Percentiles rank a stretch among this genome's conserved stretches.
These are phyloP conservation scores for Paramecium sexaurelia DNA, from an alignment of 73 alveolate genomes.

Conservation along the genomic window DNA sequence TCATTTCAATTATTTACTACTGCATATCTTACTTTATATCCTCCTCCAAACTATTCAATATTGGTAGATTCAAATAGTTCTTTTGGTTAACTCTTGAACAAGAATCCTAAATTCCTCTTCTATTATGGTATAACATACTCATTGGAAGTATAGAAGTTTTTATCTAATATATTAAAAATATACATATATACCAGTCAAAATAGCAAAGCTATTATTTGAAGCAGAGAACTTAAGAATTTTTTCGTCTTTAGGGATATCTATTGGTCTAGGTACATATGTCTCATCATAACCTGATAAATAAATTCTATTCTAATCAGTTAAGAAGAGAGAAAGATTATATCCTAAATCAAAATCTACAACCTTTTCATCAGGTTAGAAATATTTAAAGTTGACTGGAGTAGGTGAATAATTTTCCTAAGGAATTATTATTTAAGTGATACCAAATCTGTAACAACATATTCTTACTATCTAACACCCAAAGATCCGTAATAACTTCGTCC, in stretches of 20 bases:
- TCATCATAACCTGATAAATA: constrained; percentile 11
- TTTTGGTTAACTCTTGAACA: neutral
- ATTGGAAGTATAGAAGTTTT: constrained; percentile 2
- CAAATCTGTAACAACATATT: constrained; percentile 50
- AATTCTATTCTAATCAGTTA: constrained; percentile 48
- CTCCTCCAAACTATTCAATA: constrained; percentile 47
- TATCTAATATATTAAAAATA: neutral
- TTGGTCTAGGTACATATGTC: neutral
- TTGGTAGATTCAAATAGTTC: neutral
- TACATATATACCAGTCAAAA: neutral
- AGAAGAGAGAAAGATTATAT: constrained; percentile 21
- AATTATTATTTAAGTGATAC: neutral
- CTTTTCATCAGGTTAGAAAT: constrained; percentile 3
- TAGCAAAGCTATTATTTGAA: constrained; percentile 17
- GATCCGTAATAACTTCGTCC: constrained; percentile 42
- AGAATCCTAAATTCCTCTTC: neutral
- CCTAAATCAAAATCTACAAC: constrained; percentile 55
- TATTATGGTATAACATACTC: neutral
- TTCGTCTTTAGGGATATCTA: neutral
- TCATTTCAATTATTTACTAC: neutral
- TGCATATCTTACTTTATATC: constrained; percentile 43
- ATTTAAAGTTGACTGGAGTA: neutral
- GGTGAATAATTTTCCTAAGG: neutral
- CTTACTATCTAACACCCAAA: constrained; percentile 49
- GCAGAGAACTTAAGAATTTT: constrained; percentile 18